Base-by-base conservation (phyloP, 1,284 basidiomycete species). In the Marasmius sp. region DNA sequence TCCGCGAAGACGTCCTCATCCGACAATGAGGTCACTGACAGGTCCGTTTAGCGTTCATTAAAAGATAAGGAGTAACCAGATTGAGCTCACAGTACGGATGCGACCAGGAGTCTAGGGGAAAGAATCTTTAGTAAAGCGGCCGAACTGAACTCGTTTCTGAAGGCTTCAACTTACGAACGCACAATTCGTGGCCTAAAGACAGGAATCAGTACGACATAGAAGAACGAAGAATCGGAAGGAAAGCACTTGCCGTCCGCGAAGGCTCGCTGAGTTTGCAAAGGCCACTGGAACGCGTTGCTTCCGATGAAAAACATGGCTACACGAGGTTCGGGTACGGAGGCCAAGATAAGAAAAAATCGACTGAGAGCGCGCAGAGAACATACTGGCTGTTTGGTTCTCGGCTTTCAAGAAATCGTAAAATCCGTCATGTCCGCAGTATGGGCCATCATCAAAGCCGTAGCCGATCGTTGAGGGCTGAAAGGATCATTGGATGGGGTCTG, bases 1-100 rank as follows among this genome's bases (percentile, higher is more conserved):
- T 94, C 92, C 14, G 92, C 91, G 55, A 94, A 91, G 34, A 88
- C 90, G 69, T 92, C 76, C 67, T 86, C 79, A 71, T 89, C 93
- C 47, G 83, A 75, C 50, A 93, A 80, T 10, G 88, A 81, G 7
- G 93, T 94, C 75, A 91, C 82, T 84, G 58, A 45, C 16, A 18
- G 38, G 16, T 18, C 20, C 45, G 16, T 10, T 47, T 14, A 47
- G 16, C 45, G 7, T 47, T 10, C 16, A 20, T 47, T 52, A 22
- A 43, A 7, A 36, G 36, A 7, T 11, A 12, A n/a, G 7, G 2
- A 3, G 49, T 27, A 3, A 43, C 5, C 14, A 9, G 59, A 11
- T 55, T 51, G 11, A 61, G 53, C 76, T 66, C 65, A 85, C 83
- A 85, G 69, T 86, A 84, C 61, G 72, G 74, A 64, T 86, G 85